Evolutionary conservation across 2,329 filamentous ascomycete species (phyloP).

Genomic region (Leptographium procerum): DNA sequence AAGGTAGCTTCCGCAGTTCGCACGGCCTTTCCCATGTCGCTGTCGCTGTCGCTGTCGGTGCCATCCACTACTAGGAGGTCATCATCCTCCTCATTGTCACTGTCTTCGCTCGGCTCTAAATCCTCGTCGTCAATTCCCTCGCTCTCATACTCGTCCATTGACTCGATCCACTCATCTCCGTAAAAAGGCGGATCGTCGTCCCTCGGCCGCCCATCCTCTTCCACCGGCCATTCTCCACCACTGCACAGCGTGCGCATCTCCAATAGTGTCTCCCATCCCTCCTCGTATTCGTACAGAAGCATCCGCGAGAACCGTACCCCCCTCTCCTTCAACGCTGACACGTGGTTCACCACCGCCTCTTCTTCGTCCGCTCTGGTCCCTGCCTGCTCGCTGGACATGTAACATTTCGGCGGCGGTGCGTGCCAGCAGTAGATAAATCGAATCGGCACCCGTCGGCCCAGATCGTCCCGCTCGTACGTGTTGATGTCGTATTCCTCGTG

Average conservation of each 20-base stretch:
- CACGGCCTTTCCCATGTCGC: not conserved
- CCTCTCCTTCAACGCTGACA: not conserved
- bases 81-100: constrained; percentile 9
- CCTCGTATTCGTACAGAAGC: constrained; percentile 6
- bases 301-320: constrained; percentile 11
- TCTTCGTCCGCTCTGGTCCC: not conserved
- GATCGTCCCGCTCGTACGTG: not conserved
- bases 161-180: not conserved
- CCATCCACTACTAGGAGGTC: not conserved
- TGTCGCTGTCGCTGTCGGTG: not conserved
- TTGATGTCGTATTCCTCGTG: constrained; percentile 1
- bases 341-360: constrained; percentile 8
- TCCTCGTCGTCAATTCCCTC: constrained; percentile 3
- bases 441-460: not conserved
- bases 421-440: constrained; percentile 10
- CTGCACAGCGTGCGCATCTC: not conserved
- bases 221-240: constrained; percentile 8
- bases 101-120: constrained; percentile 13
- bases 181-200: constrained; percentile 2
- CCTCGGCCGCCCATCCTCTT: not conserved
- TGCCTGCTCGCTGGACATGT: not conserved
- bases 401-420: not conserved
- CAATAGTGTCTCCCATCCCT: not conserved
- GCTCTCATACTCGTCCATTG: constrained; percentile 1
- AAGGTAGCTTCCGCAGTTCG: not conserved